Conservation (phyloP, 768 basidiomycete genomes). For the Psilocybe azurescens region DNA sequence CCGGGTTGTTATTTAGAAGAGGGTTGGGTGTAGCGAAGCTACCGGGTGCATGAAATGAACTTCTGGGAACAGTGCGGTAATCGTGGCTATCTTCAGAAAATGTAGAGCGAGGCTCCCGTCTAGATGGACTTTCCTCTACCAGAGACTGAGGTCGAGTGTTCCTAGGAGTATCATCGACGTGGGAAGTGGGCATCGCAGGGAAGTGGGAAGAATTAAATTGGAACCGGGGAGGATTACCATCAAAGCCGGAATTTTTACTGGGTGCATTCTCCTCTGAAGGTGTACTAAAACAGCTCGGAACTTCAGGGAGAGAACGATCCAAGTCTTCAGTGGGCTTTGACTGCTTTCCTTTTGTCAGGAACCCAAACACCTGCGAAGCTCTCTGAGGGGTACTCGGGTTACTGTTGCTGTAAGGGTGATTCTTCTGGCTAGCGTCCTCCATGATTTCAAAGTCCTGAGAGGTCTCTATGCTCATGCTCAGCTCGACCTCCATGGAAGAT, state of each 20-base stretch:
- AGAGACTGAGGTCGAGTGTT: conserved; percentile 16
- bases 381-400: conserved; percentile 62
- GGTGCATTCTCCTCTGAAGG: conserved; percentile 36
- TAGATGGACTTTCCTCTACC: conserved; percentile 19
- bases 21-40: conserved; percentile 14
- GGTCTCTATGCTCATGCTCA: conserved; percentile 56
- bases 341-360: conserved; percentile 58
- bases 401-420: conserved; percentile 36
- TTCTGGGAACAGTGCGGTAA: neutral
- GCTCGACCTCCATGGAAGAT: conserved; percentile 79
- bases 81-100: conserved; percentile 31
- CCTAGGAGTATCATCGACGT: conserved; percentile 21
- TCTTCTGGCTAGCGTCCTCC: conserved; percentile 27
- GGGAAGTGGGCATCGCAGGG: conserved; percentile 22
- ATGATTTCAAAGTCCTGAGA: conserved; percentile 32
- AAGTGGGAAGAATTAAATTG: conserved; percentile 31
- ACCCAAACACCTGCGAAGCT: conserved; percentile 78
- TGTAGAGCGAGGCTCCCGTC: conserved; percentile 20
- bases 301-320: conserved; percentile 44
- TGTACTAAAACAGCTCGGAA: conserved; percentile 45
- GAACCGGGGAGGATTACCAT: conserved; percentile 27
- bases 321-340: conserved; percentile 35
- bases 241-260: conserved; percentile 4
- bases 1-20: conserved; percentile 16
- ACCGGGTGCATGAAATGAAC: neutral